Evolutionary conservation across 2,329 filamentous ascomycete genomes (phyloP).

Genomic region (Alternaria consortialis): DNA sequence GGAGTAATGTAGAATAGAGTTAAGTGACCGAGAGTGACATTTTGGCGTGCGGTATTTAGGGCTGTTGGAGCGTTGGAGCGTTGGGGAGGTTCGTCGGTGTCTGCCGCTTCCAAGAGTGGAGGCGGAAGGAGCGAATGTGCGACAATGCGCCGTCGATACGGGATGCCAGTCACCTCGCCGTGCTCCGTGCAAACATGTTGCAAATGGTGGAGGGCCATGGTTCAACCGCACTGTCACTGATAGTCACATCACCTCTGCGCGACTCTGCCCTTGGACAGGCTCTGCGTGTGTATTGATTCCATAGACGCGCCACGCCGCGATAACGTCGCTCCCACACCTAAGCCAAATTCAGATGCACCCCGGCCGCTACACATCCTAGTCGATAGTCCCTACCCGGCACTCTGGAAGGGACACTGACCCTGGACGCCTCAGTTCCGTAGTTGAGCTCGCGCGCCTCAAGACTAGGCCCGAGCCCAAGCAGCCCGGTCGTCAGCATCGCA

Average conservation of each 20-base stretch:
- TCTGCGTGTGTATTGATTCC: background rate
- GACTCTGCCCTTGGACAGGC: conserved; percentile 1
- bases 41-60: conserved; percentile 5
- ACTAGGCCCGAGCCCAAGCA: conserved; percentile 20
- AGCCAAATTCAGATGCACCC: conserved; percentile 13
- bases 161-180: background rate
- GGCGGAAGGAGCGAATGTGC: conserved; percentile 8
- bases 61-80: background rate
- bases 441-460: conserved; percentile 22
- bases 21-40: conserved; percentile 14
- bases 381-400: conserved; percentile 13
- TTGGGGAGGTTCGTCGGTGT: conserved; percentile 6
- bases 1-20: conserved; percentile 13
- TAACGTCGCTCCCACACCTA: conserved; percentile 15
- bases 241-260: background rate
- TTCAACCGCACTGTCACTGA: background rate
- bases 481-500: conserved; percentile 17
- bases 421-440: conserved; percentile 17
- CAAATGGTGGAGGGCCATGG: background rate
- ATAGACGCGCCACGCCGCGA: conserved; percentile 16
- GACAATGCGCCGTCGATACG: background rate
- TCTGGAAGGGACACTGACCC: conserved; percentile 17
- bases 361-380: conserved; percentile 11
- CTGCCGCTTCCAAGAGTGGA: conserved; percentile 3
- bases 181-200: background rate